Base-by-base conservation (phyloP, 208 protist species). In the Wallacemonas collosoma region DNA sequence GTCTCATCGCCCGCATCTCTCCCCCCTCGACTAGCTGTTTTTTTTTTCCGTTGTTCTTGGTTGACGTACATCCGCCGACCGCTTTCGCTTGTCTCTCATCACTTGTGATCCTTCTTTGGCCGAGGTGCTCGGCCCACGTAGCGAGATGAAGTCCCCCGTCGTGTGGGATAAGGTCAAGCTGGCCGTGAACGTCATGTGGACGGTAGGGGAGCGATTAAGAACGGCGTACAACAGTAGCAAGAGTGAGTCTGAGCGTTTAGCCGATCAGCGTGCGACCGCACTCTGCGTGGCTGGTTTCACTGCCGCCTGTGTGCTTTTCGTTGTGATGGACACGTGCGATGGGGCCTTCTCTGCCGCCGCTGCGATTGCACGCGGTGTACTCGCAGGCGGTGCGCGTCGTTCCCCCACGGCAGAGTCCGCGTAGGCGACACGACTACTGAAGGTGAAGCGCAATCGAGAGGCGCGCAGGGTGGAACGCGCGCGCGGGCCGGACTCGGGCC, bases 181-280 rank as follows among this genome's bases (percentile, higher is more conserved):
- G 40, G 85, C 78, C 8, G 68, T 84, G 35, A 65, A 72, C 12
- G 80, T 85, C 35, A 73, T 94, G 15, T 94, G 88, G 79, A 84
- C 87, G 44, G 84, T 94, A 38, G 89, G 89, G 15, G 81, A 83
- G 35, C 79, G 83, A 15, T 79, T 94, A 14, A 82, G 89, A n/a
- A 40, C 79, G 0, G 89, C 90, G 15, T 94, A 94, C 79, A 87
- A 87, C 72, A 83, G 76, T 41, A 86, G 86, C 63, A 87, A 87
- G 65, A 91, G 81, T 55, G 80, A 79, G 26, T 66, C 87, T 45
- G 81, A 83, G 54, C 76, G 86, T 15, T 67, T 71, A 8, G 71
- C 61, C 36, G 89, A 94, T 68, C 54, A 71, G 1, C 65, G 79
- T n/a, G 75, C 73, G 4, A 94, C 89, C 0, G 44, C 76, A 15